phyloP scores from a whole-genome alignment of 2,329 filamentous ascomycete species.

The Hypoxylon sp. region DNA sequence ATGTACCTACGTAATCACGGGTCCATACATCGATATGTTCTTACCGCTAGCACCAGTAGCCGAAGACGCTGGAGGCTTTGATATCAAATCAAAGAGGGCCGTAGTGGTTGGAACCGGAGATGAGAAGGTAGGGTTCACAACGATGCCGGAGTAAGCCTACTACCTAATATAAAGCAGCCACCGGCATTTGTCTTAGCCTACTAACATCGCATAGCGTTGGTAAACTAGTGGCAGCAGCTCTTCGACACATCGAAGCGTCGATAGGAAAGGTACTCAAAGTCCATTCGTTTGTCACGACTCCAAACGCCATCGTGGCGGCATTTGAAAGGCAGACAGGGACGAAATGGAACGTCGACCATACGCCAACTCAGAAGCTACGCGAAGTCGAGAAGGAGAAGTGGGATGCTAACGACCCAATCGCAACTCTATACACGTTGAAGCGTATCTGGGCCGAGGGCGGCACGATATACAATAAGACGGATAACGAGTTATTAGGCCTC shows the following conservation, averaged over 20 bases:
- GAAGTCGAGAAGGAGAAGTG: slow-evolving; percentile 71
- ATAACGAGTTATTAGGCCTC: slow-evolving; percentile 71
- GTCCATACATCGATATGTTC: slow-evolving; percentile 71
- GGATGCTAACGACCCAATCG: slow-evolving; percentile 64
- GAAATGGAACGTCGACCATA: slow-evolving; percentile 68
- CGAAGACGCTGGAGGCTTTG: slow-evolving; percentile 67
- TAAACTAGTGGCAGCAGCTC: slow-evolving; percentile 72
- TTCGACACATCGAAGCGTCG: slow-evolving; percentile 67
- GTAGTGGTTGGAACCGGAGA: slow-evolving; percentile 72
- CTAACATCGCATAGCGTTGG: slow-evolving; percentile 66
- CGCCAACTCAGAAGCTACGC: slow-evolving; percentile 66
- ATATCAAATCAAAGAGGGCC: slow-evolving; percentile 69
- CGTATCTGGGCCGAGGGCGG: slow-evolving; percentile 81
- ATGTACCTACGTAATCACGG: slow-evolving; percentile 72
- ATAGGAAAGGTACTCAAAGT: slow-evolving; percentile 72
- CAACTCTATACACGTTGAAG: slow-evolving; percentile 70
- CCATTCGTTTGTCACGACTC: slow-evolving; percentile 78
- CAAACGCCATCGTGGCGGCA: slow-evolving; percentile 72
- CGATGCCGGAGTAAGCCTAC: slow-evolving; percentile 74
- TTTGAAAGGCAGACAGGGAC: slow-evolving; percentile 75
- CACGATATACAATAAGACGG: slow-evolving; percentile 76
- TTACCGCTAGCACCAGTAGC: slow-evolving; percentile 57
- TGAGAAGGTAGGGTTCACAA: slow-evolving; percentile 75
- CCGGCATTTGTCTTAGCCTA: not conserved
- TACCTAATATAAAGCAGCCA: not conserved